Evolutionary conservation across 306 rosid species (phyloP), one percentile per base, ranked within the genome.

Genomic region (Astragalus membranaceus): DNA sequence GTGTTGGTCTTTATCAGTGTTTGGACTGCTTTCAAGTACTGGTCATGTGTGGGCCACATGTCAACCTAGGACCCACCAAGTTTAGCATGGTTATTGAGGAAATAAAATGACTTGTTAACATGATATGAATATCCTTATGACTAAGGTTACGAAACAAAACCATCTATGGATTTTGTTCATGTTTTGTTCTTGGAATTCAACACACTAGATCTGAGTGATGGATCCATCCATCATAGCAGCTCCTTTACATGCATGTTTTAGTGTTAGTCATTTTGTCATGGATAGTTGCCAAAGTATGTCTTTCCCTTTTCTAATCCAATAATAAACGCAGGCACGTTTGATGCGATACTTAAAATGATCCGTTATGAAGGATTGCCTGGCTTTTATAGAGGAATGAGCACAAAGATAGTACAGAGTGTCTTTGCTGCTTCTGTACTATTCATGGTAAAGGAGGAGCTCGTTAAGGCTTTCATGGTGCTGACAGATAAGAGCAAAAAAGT

Each of bases 351-450:
- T 42, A 90, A 90, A 85, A 88, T 90, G 88, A 86, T 88, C 73
- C 83, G 79, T 30, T 79, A 86, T n/a, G 96, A 90, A 81, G 96
- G 96, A 17, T 64, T 90, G 35, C 77, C 78, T 8, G 85, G 88
- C 30, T 88, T 90, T 81, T 90, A 88, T 72, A 84, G 85, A 79
- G 96, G 96, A 37, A 90, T 90, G 96, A 86, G 95, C 78, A 90
- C 92, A 50, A 90, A 90, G 82, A 90, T 88, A 43, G 92, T 84
- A 8, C 96, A 90, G 61, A 88, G 96, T 76, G 96, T 88, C 73
- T 90, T 90, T 81, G 96, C 92, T 5, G 94, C 96, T 62, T 90
- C 94, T 66, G 86, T 90, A 69, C 83, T 90, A 29, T 90, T 90
- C 79, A 88, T 90, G 95, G 54, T 88, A 41, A 88, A 90, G 81